Conservation (phyloP, 2,329 filamentous ascomycete species). For the Pyrenochaeta sp. region DNA sequence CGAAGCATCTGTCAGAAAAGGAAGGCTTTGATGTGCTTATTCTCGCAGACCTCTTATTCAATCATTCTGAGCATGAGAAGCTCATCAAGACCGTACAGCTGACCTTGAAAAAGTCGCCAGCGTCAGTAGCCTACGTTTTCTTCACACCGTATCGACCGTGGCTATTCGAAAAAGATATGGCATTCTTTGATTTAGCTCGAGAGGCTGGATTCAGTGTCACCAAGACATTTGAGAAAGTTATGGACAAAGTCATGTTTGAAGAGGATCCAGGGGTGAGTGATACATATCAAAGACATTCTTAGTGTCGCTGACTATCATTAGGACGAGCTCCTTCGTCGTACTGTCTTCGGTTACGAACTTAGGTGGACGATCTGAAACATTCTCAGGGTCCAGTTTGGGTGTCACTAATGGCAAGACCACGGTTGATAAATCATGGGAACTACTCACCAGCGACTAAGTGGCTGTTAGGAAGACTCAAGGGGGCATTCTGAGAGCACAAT, state of each 20-base stretch:
- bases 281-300: no score
- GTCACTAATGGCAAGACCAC: no score
- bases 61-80: constrained; percentile 85
- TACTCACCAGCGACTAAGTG: no score
- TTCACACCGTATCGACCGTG: constrained; percentile 95
- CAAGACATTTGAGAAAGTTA: constrained; percentile 80
- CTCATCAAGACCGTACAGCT: constrained; percentile 75
- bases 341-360: constrained; percentile 80
- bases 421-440: no score
- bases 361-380: constrained; percentile 61
- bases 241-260: constrained; percentile 90
- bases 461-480: no score
- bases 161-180: constrained; percentile 83
- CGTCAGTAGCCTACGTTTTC: constrained; percentile 80
- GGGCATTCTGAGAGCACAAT: not conserved
- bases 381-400: no score
- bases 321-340: constrained; percentile 81
- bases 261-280: constrained; percentile 76
- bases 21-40: constrained; percentile 80
- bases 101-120: constrained; percentile 66
- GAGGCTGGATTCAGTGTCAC: constrained; percentile 77
- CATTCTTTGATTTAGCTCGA: constrained; percentile 82
- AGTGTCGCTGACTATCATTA: constrained; percentile 31
- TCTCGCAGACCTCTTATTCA: constrained; percentile 88
- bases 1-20: constrained; percentile 62